Evolutionary conservation across 83 land plant genomes (phyloP).

Genomic region (Picea abies): DNA sequence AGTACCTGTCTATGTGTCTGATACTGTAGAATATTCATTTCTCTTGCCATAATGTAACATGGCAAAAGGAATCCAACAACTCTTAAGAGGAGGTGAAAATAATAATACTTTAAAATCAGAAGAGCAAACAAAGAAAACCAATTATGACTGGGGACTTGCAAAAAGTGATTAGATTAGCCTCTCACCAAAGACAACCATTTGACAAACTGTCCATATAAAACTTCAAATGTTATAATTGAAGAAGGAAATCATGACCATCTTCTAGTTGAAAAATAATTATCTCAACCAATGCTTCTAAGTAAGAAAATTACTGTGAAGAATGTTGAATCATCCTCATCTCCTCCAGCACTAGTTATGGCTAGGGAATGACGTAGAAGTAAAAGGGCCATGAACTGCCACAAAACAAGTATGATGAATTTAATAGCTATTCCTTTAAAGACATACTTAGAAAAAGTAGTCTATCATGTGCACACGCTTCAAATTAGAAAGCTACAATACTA

Average conservation of each 20-base stretch:
- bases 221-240: not conserved
- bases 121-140: too few species aligned
- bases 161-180: too few species aligned
- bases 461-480: too few species aligned
- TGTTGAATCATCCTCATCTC: not conserved
- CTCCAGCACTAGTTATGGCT: constrained; percentile 17
- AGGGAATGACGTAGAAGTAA: not conserved
- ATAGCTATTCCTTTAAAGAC: too few species aligned
- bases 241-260: not conserved
- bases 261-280: not conserved
- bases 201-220: not conserved
- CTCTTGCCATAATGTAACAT: constrained; percentile 83
- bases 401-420: too few species aligned
- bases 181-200: not conserved
- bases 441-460: too few species aligned
- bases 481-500: too few species aligned
- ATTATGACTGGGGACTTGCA: too few species aligned
- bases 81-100: constrained; percentile 69
- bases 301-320: not conserved
- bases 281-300: not conserved
- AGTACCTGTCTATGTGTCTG: constrained; percentile 72
- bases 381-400: not conserved
- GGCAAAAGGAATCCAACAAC: constrained; percentile 81
- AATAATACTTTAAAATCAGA: constrained; percentile 16
- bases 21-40: constrained; percentile 67